Conservation (phyloP, 1,139 yeast genomes). For the Saccharomyces hybrid region DNA sequence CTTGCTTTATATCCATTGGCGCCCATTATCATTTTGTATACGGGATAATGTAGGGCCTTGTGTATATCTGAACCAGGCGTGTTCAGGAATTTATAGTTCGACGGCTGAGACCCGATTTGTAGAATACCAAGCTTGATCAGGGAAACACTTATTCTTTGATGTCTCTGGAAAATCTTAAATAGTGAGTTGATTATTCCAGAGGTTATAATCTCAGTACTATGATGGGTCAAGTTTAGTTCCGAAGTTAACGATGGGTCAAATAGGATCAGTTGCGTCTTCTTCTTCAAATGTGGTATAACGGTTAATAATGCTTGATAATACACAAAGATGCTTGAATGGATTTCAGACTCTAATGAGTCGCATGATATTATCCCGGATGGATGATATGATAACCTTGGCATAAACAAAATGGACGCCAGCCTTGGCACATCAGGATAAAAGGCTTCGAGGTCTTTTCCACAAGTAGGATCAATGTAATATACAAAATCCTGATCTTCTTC, state of each 20-base stretch:
- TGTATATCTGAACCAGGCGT: constrained; percentile 22
- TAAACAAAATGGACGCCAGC: constrained; percentile 24
- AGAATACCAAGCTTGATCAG: constrained; percentile 26
- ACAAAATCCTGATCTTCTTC: constrained; percentile 28
- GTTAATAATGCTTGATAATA: constrained; percentile 18
- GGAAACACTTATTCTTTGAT: constrained; percentile 13
- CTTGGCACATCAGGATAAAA: constrained; percentile 12
- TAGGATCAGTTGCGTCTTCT: constrained; percentile 19
- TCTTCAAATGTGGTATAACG: constrained; percentile 19
- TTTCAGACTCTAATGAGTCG: constrained; percentile 18
- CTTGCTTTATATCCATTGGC: constrained; percentile 20
- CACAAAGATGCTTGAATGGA: constrained; percentile 20
- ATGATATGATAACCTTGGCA: constrained; percentile 28
- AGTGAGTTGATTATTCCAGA: constrained; percentile 25
- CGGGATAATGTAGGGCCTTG: constrained; percentile 19
- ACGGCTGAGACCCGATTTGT: constrained; percentile 28
- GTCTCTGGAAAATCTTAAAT: constrained; percentile 14
- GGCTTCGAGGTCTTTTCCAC: constrained; percentile 18
- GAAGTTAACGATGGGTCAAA: constrained; percentile 27
- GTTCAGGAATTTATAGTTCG: constrained; percentile 27
- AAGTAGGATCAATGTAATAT: constrained; percentile 22
- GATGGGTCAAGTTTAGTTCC: constrained; percentile 21
- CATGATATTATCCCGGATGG: constrained; percentile 24
- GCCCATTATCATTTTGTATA: constrained; percentile 21
- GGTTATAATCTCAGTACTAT: constrained; percentile 23